Evolutionary conservation across 2,329 filamentous ascomycete genomes (phyloP), one percentile per base, ranked within the genome.

Genomic region (Alternaria hordeiaustralica): DNA sequence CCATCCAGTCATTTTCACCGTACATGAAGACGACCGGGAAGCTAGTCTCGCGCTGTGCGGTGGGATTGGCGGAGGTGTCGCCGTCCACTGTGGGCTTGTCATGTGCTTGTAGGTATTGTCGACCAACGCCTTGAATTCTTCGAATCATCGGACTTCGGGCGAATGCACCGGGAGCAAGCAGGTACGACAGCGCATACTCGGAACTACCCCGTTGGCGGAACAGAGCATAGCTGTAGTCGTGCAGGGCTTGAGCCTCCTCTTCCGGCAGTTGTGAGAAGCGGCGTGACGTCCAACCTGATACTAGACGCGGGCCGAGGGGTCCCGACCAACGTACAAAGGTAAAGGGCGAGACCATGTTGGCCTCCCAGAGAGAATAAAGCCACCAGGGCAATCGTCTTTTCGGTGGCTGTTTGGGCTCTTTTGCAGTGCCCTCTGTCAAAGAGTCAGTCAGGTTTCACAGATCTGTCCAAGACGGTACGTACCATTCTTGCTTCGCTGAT

Each of bases 1-100:
- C 96, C 96, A 99, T 99, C 96, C 96, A 99, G 83, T 99, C 96
- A 75, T 96, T 90, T 73, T 98, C 94, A 67, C 96, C 96, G 77
- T 99, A 99, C 92, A 98, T 94, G 77, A 99, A 88, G 9, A 98
- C 87, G 30, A 98, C 84, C 0, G 96, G 95, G 54, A 94, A 85
- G 2, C 94, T 94, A 0, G 86, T 91, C 71, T 89, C 88, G 10
- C 83, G 79, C 21, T 73, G 75, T 60, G 13, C 72, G 13, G 45
- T 49, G 12, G 50, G 26, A 21, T 41, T 12, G 73, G 61, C 13
- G 4, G 58, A 6, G 33, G 65, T 60, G 57, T 75, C 73, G 21
- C 68, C 66, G 43, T 75, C 77, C 3, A 75, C 75, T 0, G 66
- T 71, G 1, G 73, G 70, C 1, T 62, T 68, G 4, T 73, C 67